A percentile compares a stretch with the other conserved stretches of the same genome.
Conservation (phyloP, 108 stramenopile genomes). For the Epipyxis sp. region DNA sequence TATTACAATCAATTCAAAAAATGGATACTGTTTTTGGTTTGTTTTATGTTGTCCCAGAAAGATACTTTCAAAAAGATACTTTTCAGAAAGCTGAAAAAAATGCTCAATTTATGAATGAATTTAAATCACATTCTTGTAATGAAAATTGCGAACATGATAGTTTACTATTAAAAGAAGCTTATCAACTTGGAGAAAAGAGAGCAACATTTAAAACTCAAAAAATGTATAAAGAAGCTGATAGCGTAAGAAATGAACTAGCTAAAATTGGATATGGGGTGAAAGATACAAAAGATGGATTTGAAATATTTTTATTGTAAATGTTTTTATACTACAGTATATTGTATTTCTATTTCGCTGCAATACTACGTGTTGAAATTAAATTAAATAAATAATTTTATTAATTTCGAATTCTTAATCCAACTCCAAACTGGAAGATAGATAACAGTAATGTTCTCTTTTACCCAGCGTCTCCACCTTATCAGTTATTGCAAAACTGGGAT, state of each 20-base stretch:
- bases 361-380: too few relatives aligned
- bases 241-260: background rate
- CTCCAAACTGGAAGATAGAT: too few relatives aligned
- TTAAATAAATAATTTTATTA: too few relatives aligned
- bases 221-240: background rate
- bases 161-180: background rate
- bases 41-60: background rate
- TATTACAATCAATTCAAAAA: background rate
- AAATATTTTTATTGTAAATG: background rate
- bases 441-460: too few relatives aligned
- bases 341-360: too few relatives aligned
- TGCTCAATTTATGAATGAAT: background rate
- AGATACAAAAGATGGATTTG: constrained; percentile 11
- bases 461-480: too few relatives aligned
- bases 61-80: background rate
- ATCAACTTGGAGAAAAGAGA: background rate
- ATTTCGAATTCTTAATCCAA: too few relatives aligned
- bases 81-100: background rate
- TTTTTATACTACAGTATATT: too few relatives aligned
- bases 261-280: background rate
- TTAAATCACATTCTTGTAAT: too few relatives aligned
- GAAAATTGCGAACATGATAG: background rate
- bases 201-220: background rate
- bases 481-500: too few relatives aligned
- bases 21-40: constrained; percentile 1